phyloP scores from a whole-genome alignment of 768 basidiomycete genomes.

The Albatrellus ellisii region DNA sequence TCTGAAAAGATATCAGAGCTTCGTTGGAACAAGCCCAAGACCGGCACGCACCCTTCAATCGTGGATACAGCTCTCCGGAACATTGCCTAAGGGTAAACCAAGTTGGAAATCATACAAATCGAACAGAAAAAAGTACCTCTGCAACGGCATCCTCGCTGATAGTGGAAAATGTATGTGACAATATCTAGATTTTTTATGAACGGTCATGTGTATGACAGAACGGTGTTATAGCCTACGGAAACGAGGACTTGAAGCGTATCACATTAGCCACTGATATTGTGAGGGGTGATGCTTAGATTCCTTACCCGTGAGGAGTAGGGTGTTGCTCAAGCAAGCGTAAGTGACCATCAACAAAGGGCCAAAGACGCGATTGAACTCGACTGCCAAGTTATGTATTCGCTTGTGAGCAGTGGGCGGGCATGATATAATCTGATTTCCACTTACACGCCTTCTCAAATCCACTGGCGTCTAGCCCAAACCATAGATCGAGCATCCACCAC shows the following conservation, averaged over 20 bases:
- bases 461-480: slow-evolving; percentile 89
- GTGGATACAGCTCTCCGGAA: slow-evolving; percentile 90
- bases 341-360: slow-evolving; percentile 86
- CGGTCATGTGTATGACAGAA: too few species aligned
- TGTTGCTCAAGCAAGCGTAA: slow-evolving; percentile 89
- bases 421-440: slow-evolving; percentile 18
- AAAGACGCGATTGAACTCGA: slow-evolving; percentile 72
- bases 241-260: slow-evolving; percentile 8
- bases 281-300: neutral
- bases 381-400: slow-evolving; percentile 21
- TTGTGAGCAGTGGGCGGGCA: neutral
- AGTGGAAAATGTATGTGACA: slow-evolving; percentile 90
- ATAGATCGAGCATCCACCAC: slow-evolving; percentile 93
- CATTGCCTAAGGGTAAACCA: slow-evolving; percentile 51
- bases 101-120: slow-evolving; percentile 1
- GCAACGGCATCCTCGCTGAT: slow-evolving; percentile 90
- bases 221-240: slow-evolving; percentile 3
- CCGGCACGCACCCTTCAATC: slow-evolving; percentile 63
- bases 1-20: slow-evolving; percentile 13
- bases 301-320: slow-evolving; percentile 79
- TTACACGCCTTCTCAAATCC: slow-evolving; percentile 76
- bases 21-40: neutral
- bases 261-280: slow-evolving; percentile 1
- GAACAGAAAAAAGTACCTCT: slow-evolving; percentile 37
- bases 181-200: slow-evolving; percentile 39